phyloP scores from a whole-genome alignment of 257 asterid genomes.

The Solanum arcanum region DNA sequence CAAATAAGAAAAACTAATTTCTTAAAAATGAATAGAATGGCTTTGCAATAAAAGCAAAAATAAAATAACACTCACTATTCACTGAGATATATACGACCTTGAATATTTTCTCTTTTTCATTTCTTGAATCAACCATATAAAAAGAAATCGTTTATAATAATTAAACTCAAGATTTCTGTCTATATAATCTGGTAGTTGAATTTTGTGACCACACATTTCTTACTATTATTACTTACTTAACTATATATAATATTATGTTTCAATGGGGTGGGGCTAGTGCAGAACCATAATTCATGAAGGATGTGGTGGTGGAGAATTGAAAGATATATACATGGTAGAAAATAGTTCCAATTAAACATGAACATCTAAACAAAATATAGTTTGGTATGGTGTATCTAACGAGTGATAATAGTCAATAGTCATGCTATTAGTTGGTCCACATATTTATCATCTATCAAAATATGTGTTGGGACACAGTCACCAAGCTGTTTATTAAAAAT shows the following conservation, averaged over 20 bases:
- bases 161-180: neutral
- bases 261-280: neutral
- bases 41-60: too few relatives aligned
- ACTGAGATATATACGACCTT: too few relatives aligned
- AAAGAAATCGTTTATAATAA: too few relatives aligned
- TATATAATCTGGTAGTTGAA: neutral
- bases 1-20: too few relatives aligned
- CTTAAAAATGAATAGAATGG: too few relatives aligned
- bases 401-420: neutral
- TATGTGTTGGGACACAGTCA: neutral
- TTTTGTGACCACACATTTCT: neutral
- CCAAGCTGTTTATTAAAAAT: neutral
- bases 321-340: neutral
- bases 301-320: neutral
- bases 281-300: neutral
- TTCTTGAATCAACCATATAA: too few relatives aligned
- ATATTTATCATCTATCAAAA: neutral
- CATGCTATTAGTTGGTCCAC: neutral
- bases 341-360: neutral
- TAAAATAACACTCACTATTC: too few relatives aligned
- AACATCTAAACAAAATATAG: neutral
- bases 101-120: too few relatives aligned
- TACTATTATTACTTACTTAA: neutral
- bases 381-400: neutral
- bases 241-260: neutral